These are phyloP conservation scores for Mediolabrus comicus DNA, from an alignment of 108 stramenopile species.

Conservation along the genomic window DNA sequence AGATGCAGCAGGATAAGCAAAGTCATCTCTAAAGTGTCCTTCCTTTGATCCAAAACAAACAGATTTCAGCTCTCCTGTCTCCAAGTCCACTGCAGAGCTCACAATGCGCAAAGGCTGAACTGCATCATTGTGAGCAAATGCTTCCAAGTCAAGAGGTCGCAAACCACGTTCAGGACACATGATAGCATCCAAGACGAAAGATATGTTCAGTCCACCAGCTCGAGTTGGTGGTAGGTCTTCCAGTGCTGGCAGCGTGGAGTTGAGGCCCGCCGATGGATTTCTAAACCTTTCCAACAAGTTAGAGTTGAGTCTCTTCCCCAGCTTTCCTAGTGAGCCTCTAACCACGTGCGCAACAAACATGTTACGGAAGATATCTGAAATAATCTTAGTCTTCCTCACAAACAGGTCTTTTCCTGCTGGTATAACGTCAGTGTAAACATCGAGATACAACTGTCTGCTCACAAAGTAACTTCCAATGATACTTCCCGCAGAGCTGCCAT, in stretches of 20 bases:
- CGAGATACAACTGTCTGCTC: constrained; percentile 71
- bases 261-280: constrained; percentile 7
- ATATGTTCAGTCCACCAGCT: constrained; percentile 67
- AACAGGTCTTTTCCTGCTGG: constrained; percentile 63
- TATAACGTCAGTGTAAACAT: constrained; percentile 77
- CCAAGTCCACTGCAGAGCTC: constrained; percentile 54
- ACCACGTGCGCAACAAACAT: constrained; percentile 25
- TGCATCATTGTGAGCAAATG: constrained; percentile 62
- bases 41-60: constrained; percentile 65
- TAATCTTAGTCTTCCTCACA: constrained; percentile 58
- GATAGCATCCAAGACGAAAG: constrained; percentile 73
- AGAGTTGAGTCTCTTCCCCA: constrained; percentile 24
- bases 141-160: constrained; percentile 72
- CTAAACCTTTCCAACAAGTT: constrained; percentile 27
- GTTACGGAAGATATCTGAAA: constrained; percentile 43
- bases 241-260: constrained; percentile 9
- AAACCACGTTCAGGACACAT: constrained; percentile 69
- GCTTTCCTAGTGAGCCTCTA: neutral
- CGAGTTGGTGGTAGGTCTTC: constrained; percentile 25
- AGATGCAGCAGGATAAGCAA: constrained; percentile 12
- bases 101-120: constrained; percentile 67
- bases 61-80: constrained; percentile 49
- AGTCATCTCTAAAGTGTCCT: constrained; percentile 50
- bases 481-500: constrained; percentile 77
- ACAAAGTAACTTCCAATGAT: constrained; percentile 83